These are phyloP conservation scores for Taxawa tesnikishii DNA, from an alignment of 2,329 filamentous ascomycete species.

Conservation along the genomic window DNA sequence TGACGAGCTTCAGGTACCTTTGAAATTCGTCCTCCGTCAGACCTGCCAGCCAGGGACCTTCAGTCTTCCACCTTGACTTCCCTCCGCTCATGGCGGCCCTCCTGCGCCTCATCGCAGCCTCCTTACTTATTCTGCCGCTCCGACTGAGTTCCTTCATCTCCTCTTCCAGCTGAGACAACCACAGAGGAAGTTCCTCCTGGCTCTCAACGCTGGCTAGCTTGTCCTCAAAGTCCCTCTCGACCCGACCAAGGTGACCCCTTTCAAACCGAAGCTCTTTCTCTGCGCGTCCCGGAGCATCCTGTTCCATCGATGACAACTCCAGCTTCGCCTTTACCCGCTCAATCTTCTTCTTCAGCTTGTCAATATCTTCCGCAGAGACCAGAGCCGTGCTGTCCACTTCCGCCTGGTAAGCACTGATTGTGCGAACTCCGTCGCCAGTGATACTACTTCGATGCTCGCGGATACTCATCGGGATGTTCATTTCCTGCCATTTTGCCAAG, in stretches of 20 bases:
- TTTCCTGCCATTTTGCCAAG: slow-evolving; percentile 74
- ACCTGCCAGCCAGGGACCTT: slow-evolving; percentile 46
- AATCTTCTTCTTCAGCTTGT: not conserved
- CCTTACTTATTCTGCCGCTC: not conserved
- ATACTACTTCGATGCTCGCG: slow-evolving; percentile 14
- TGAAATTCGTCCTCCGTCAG: slow-evolving; percentile 45
- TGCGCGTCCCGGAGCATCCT: not conserved
- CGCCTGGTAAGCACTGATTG: slow-evolving; percentile 27
- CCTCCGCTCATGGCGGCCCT: not conserved
- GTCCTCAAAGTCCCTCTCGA: too few species aligned
- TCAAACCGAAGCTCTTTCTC: too few species aligned
- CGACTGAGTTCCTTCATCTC: not conserved
- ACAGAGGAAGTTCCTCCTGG: not conserved
- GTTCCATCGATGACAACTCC: slow-evolving; percentile 10
- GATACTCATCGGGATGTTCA: slow-evolving; percentile 58
- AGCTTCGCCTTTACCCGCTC: not conserved
- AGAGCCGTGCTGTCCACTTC: slow-evolving; percentile 30
- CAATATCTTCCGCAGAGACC: not conserved
- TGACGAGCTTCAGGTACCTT: slow-evolving; percentile 35
- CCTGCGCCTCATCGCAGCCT: not conserved
- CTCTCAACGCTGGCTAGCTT: not conserved
- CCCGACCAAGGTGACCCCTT: too few species aligned
- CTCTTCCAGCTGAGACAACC: not conserved
- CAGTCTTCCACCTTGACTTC: slow-evolving; percentile 40
- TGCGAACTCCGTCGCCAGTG: slow-evolving; percentile 3